These are phyloP conservation scores for Vitis vinifera DNA, from an alignment of 164 flowering plant genomes.

Conservation along the genomic window ASM3070453v1 NC_081805.1:27224501-27225000, in stretches of 20 bases:
- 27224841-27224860: not conserved
- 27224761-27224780: not conserved
- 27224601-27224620: not conserved
- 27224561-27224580: not conserved
- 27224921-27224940: not conserved
- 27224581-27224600: conserved; percentile 3
- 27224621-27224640: not conserved
- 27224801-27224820: too few relatives aligned
- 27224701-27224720: not conserved
- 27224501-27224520: not conserved
- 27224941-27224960: not conserved
- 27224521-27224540: not conserved
- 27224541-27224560: not conserved
- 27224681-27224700: not conserved
- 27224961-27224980: too few relatives aligned
- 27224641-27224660: not conserved
- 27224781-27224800: too few relatives aligned
- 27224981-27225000: not conserved
- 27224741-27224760: not conserved
- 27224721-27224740: not conserved
- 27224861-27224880: not conserved
- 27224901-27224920: not conserved
- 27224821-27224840: too few relatives aligned
- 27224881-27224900: not conserved
- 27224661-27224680: not conserved